phyloP scores from a whole-genome alignment of 345 rosid genomes.

The Pugionium dolabratum region DNA sequence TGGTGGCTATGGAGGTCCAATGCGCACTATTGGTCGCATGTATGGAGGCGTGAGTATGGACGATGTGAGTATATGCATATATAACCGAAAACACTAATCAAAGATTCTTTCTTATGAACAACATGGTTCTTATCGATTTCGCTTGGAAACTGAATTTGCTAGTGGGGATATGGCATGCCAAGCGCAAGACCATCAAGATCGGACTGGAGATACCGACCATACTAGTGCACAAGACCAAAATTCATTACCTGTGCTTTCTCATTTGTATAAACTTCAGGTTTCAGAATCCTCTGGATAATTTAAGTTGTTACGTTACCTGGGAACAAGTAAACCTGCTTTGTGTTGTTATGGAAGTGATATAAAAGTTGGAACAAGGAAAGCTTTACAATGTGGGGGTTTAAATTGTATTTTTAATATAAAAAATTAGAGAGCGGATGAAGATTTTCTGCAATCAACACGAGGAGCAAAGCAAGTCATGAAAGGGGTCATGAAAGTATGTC shows the following conservation, averaged over 20 bases:
- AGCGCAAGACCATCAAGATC: conserved; percentile 72
- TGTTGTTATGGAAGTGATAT: neutral
- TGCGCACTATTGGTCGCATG: conserved; percentile 79
- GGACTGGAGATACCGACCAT: conserved; percentile 93
- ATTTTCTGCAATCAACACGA: conserved; percentile 45
- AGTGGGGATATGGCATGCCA: conserved; percentile 76
- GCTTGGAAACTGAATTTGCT: conserved; percentile 21
- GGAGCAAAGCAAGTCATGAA: conserved; percentile 61
- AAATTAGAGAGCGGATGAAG: conserved; percentile 6
- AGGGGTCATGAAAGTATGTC: conserved; percentile 39
- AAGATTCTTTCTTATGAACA: conserved; percentile 1
- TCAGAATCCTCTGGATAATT: conserved; percentile 16
- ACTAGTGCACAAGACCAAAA: conserved; percentile 38
- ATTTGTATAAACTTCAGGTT: conserved; percentile 31
- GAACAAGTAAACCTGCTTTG: conserved; percentile 18
- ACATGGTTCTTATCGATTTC: neutral
- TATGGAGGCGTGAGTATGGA: conserved; percentile 52
- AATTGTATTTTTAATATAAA: too few relatives aligned
- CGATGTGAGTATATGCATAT: conserved; percentile 46
- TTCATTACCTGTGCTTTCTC: conserved; percentile 24
- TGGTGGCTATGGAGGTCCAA: conserved; percentile 82
- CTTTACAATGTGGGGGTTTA: conserved; percentile 15
- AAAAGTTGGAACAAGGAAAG: conserved; percentile 12
- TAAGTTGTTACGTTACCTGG: neutral
- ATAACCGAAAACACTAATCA: neutral